phyloP scores from a whole-genome alignment of 495 filamentous ascomycete genomes.

The Penicillium arizonense region DNA sequence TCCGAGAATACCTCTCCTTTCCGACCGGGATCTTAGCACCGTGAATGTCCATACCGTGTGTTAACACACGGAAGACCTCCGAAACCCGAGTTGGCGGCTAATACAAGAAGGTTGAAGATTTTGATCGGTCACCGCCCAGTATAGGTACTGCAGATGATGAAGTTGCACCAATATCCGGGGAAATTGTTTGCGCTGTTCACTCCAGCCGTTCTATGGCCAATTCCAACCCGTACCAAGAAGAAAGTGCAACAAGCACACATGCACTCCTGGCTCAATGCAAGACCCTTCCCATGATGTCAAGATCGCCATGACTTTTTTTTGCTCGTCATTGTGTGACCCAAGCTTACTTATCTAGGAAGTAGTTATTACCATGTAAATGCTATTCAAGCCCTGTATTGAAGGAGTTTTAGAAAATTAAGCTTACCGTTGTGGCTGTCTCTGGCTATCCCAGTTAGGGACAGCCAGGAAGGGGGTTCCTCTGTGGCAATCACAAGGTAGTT shows the following conservation, averaged over 20 bases:
- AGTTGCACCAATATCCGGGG: not conserved
- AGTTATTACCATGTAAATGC: constrained; percentile 1
- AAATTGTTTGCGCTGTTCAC: not conserved
- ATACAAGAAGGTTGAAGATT: not conserved
- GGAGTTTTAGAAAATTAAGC: not conserved
- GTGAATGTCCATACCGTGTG: not conserved
- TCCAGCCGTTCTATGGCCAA: not conserved
- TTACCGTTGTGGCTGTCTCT: constrained; percentile 3
- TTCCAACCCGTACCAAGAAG: not conserved
- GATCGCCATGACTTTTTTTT: constrained; percentile 10
- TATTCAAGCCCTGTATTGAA: not conserved
- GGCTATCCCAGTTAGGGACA: not conserved
- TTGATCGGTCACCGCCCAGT: constrained; percentile 1
- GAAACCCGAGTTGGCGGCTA: not conserved
- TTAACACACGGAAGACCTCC: not conserved
- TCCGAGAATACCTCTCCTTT: not conserved
- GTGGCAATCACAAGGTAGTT: not conserved
- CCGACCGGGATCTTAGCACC: not conserved
- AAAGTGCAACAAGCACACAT: not conserved
- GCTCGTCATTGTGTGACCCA: constrained; percentile 26
- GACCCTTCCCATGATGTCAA: constrained; percentile 15
- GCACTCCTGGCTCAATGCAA: not conserved
- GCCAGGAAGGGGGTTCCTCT: not conserved
- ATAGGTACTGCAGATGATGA: constrained; percentile 3
- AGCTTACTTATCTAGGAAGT: not conserved